A percentile compares a stretch with the other conserved stretches of the same genome.
These are phyloP conservation scores for Phytopythium ostracodes DNA, from an alignment of 352 stramenopile genomes.

Conservation along the genomic window DNA sequence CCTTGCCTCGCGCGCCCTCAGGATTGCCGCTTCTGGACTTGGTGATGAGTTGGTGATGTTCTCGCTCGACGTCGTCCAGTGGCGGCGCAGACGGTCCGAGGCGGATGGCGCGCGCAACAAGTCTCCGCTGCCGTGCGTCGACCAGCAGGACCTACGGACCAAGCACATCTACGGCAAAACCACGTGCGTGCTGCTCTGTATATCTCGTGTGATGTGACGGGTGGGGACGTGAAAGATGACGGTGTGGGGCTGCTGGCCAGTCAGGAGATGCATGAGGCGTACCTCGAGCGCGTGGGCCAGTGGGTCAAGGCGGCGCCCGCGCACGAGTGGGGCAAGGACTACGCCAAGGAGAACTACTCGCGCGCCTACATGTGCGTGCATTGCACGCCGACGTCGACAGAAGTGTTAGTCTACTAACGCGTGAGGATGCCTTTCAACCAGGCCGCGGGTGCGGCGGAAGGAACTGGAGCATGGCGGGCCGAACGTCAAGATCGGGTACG, in stretches of 20 bases:
- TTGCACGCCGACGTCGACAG: not conserved
- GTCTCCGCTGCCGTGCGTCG: slow-evolving; percentile 17
- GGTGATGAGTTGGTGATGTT: slow-evolving; percentile 27
- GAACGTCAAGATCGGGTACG: slow-evolving; percentile 40
- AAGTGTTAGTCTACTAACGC: not conserved
- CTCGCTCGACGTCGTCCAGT: slow-evolving; percentile 53
- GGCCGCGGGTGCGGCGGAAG: slow-evolving; percentile 40
- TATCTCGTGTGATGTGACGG: not conserved
- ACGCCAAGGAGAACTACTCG: slow-evolving; percentile 48
- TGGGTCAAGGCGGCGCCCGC: slow-evolving; percentile 40
- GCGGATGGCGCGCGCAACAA: slow-evolving; percentile 28
- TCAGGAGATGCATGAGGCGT: slow-evolving; percentile 66
- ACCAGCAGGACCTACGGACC: slow-evolving; percentile 25
- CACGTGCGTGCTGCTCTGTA: slow-evolving; percentile 17
- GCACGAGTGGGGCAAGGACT: slow-evolving; percentile 47
- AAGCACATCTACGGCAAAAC: slow-evolving; percentile 60
- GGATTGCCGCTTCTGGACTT: not conserved
- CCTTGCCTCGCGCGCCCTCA: not conserved
- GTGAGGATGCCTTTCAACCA: no score
- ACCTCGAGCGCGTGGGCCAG: slow-evolving; percentile 48
- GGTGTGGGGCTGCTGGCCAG: no score
- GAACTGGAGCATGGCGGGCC: slow-evolving; percentile 32
- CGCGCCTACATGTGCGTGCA: slow-evolving; percentile 44
- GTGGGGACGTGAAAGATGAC: no score
- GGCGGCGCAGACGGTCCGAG: slow-evolving; percentile 36